Conservation (phyloP, 2,329 filamentous ascomycete species). For the Epichloe typhina region DNA sequence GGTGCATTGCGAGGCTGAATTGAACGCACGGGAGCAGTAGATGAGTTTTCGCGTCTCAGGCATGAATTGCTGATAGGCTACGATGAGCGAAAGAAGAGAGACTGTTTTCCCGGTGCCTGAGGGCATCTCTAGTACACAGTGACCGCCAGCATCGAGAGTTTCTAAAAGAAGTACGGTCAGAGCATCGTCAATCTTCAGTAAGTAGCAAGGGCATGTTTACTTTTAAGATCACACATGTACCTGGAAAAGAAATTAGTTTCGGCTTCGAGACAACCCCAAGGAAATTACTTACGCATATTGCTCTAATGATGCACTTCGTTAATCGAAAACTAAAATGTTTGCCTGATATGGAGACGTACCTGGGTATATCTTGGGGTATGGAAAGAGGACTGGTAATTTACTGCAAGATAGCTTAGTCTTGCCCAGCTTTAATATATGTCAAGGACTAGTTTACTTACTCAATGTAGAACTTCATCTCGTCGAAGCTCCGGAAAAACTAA, state of each 20-base stretch:
- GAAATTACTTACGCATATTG: conserved; percentile 37
- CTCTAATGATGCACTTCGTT: conserved; percentile 20
- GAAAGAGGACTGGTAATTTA: conserved; percentile 43
- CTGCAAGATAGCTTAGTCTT: conserved; percentile 21
- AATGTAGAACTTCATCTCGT: conserved; percentile 38
- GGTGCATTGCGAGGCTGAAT: not conserved
- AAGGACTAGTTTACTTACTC: conserved; percentile 22
- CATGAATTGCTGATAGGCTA: conserved; percentile 91
- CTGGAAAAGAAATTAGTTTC: conserved; percentile 15
- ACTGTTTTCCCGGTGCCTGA: conserved; percentile 97
- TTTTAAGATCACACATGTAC: conserved; percentile 46
- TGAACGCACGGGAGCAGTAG: conserved; percentile 70
- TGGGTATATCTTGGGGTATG: conserved; percentile 46
- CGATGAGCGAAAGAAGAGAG: conserved; percentile 83
- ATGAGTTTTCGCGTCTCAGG: conserved; percentile 92
- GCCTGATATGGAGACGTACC: conserved; percentile 20
- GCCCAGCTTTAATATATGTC: not conserved
- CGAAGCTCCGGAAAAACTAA: not conserved
- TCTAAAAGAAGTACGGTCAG: conserved; percentile 19
- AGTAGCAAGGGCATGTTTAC: conserved; percentile 17
- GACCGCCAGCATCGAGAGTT: conserved; percentile 85
- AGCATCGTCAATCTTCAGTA: not conserved
- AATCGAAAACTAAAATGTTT: not conserved
- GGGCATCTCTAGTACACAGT: conserved; percentile 97
- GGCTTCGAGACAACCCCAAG: not conserved